Evolutionary conservation across 371 early-diverging fungal genomes (phyloP).

Genomic region (Chytridiales sp.): DNA sequence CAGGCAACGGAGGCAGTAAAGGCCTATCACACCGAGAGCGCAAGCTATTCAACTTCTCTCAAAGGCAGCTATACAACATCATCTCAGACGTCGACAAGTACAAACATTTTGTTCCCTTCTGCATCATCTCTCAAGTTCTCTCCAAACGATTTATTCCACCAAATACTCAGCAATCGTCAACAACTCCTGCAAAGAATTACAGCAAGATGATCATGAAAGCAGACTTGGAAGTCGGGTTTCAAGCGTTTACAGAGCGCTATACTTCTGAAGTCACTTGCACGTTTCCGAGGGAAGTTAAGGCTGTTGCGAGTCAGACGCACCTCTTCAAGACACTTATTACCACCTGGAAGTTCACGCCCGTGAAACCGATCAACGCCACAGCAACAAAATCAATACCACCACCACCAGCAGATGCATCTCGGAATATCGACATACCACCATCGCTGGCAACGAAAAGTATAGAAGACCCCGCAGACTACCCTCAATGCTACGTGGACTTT

Average conservation of each 20-base stretch:
- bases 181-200: neutral
- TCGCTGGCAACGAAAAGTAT: constrained; percentile 7
- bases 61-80: constrained; percentile 68
- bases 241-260: constrained; percentile 71
- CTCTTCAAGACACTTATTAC: constrained; percentile 69
- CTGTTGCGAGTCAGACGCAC: constrained; percentile 63
- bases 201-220: constrained; percentile 54
- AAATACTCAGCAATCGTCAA: neutral
- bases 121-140: constrained; percentile 64
- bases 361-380: neutral
- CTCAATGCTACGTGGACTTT: constrained; percentile 68
- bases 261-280: constrained; percentile 70
- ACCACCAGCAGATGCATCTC: neutral
- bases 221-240: constrained; percentile 75
- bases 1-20: too few relatives aligned
- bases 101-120: constrained; percentile 75
- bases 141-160: constrained; percentile 26
- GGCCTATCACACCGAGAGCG: too few relatives aligned
- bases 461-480: constrained; percentile 40
- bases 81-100: constrained; percentile 77
- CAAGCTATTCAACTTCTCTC: constrained; percentile 74
- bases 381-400: neutral
- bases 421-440: constrained; percentile 1
- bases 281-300: constrained; percentile 33
- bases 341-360: constrained; percentile 65